Evolutionary conservation across 129 eudicot genomes (phyloP), one percentile per base, ranked within the genome.

Genomic region (Pulicaria dysenterica): DNA sequence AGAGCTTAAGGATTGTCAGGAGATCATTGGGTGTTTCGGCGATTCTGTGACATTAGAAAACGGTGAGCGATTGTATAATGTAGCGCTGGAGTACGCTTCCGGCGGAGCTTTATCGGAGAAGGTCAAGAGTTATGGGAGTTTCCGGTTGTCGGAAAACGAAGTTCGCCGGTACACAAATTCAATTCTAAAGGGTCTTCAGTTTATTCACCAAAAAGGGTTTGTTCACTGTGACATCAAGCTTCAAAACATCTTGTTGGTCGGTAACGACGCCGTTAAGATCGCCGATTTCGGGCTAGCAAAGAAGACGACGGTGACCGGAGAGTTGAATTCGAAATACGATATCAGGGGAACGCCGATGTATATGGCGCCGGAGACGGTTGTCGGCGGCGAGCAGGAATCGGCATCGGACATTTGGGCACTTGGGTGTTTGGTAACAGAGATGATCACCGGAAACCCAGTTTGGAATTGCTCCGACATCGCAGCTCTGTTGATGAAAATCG

Each of bases 281-380:
- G 96, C 95, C 4, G 98, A 93, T 83, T 93, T 93, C 49, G 98
- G 98, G 38, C 60, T 90, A 19, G 96, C 98, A 6, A 89, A 83
- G 64, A 83, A 64, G 57, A 51, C 50, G 2, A 74, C 74, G 5
- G 43, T 0, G 14, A 1, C 38, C 43, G 62, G 38, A 12, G 67
- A 42, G 5, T 45, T 7, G 47, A 49, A n/a, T 54, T 11, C 36
- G 8, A 80, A 74, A 76, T 78, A 73, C 49, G 92, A 87, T 40
- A 64, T 94, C 5, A 80, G 95, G 59, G 99, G 99, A 14, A 90
- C 97, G 39, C 93, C 95, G 38, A 36, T 90, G 85, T 94, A 87
- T 17, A 81, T 90, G 99, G 83, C 99, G 72, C 99, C 99, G 76
- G 99, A 94, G 76, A 80, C 85, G 63, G 93, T 88, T 8, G 67